Evolutionary conservation across 2,329 filamentous ascomycete species (phyloP).

Genomic region (Hypoxylon sp.): DNA sequence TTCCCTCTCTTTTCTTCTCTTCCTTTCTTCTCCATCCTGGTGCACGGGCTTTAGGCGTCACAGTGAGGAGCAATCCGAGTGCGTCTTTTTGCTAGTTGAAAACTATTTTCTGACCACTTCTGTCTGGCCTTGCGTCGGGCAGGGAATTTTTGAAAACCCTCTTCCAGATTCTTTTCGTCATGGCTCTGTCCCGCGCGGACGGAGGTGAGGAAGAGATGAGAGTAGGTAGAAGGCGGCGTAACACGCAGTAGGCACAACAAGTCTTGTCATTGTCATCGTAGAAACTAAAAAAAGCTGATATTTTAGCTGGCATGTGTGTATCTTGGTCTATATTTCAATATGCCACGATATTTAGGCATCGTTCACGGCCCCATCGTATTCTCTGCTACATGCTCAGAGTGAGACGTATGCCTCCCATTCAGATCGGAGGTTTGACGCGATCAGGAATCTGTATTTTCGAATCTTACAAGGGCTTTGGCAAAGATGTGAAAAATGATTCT

Average conservation of each 20-base stretch:
- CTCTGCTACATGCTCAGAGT: too few relatives aligned
- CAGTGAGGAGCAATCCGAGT: constrained; percentile 91
- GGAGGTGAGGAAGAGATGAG: constrained; percentile 64
- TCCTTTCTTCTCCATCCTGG: constrained; percentile 69
- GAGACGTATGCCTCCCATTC: too few relatives aligned
- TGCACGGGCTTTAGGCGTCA: constrained; percentile 85
- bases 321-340: too few relatives aligned
- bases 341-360: too few relatives aligned
- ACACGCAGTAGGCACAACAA: not conserved
- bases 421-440: too few relatives aligned
- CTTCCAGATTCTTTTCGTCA: constrained; percentile 63
- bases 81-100: constrained; percentile 92
- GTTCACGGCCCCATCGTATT: too few relatives aligned
- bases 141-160: constrained; percentile 81
- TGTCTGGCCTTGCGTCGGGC: constrained; percentile 74
- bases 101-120: constrained; percentile 84
- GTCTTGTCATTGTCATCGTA: not conserved
- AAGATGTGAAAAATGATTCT: not conserved
- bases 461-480: too few relatives aligned
- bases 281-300: too few relatives aligned
- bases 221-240: not conserved
- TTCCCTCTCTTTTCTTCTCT: constrained; percentile 32
- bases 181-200: constrained; percentile 58
- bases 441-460: too few relatives aligned
- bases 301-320: too few relatives aligned